phyloP scores from a whole-genome alignment of 108 stramenopile genomes.

The Bacterosira constricta region DNA sequence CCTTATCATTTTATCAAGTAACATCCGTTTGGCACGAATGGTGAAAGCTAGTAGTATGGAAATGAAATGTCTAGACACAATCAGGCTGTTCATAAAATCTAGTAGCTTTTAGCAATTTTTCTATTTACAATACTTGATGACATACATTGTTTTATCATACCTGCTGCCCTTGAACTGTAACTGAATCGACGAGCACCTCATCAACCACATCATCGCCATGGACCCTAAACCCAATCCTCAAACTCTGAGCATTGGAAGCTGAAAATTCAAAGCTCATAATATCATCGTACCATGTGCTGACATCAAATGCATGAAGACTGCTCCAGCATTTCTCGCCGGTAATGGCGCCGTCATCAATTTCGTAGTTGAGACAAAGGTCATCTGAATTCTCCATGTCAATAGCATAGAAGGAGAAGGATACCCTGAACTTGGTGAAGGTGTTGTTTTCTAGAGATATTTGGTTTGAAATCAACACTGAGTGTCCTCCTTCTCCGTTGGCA shows the following conservation, averaged over 20 bases:
- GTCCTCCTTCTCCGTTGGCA: neutral
- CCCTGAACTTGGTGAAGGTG: neutral
- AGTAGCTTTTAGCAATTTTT: no score
- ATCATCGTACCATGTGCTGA: neutral
- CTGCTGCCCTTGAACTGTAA: neutral
- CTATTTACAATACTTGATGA: no score
- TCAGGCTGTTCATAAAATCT: no score
- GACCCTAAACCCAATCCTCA: neutral
- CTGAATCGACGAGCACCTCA: neutral
- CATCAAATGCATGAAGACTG: neutral
- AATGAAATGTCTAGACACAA: no score
- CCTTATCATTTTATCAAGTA: no score
- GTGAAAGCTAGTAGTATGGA: no score
- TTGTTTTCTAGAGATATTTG: neutral
- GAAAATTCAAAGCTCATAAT: neutral
- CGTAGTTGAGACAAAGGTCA: neutral
- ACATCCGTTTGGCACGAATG: no score
- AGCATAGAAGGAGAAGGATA: neutral
- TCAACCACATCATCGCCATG: neutral
- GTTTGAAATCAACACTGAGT: neutral
- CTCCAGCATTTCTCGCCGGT: neutral
- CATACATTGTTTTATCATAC: no score
- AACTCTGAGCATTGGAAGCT: neutral
- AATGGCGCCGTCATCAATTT: neutral
- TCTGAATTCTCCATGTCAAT: neutral